A percentile compares a stretch with the other conserved stretches of the same genome.
Evolutionary conservation across 768 basidiomycete species (phyloP).

Genomic region (Mrakia gelida): DNA sequence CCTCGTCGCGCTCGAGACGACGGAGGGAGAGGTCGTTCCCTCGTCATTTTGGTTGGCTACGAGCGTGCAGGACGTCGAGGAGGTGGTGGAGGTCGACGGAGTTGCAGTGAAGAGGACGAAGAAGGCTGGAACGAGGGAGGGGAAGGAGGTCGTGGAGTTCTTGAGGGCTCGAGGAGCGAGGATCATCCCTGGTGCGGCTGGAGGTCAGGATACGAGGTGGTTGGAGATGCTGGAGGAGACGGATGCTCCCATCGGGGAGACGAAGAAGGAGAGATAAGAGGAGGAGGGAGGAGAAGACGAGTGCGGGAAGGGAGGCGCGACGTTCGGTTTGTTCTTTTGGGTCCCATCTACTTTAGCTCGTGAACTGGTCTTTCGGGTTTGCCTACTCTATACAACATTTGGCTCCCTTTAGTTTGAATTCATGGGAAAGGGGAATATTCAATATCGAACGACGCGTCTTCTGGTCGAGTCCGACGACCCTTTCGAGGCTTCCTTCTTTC

Average conservation of each 20-base stretch:
- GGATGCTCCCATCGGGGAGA: neutral
- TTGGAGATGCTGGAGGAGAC: constrained; percentile 17
- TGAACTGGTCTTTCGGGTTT: no score
- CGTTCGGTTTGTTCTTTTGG: no score
- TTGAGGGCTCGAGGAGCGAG: constrained; percentile 67
- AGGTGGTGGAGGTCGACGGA: constrained; percentile 45
- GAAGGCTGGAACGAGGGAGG: constrained; percentile 49
- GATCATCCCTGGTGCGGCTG: constrained; percentile 48
- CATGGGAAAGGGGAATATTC: no score
- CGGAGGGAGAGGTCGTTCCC: neutral
- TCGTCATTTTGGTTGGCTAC: neutral
- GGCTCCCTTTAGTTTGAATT: no score
- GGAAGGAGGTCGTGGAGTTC: constrained; percentile 67
- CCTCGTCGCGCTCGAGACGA: constrained; percentile 45
- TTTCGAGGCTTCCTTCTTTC: no score
- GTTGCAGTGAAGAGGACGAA: constrained; percentile 44
- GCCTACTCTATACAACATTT: no score
- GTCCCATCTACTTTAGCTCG: no score
- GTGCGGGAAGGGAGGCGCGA: no score
- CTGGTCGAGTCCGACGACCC: no score
- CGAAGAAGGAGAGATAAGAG: neutral
- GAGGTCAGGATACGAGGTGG: constrained; percentile 5
- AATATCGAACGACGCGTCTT: no score
- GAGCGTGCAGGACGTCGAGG: neutral
- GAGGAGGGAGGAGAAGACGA: neutral